A percentile compares a stretch with the other conserved stretches of the same genome.
These are phyloP conservation scores for Botrytis tulipae DNA, from an alignment of 2,329 filamentous ascomycete species.

Conservation along the genomic window DNA sequence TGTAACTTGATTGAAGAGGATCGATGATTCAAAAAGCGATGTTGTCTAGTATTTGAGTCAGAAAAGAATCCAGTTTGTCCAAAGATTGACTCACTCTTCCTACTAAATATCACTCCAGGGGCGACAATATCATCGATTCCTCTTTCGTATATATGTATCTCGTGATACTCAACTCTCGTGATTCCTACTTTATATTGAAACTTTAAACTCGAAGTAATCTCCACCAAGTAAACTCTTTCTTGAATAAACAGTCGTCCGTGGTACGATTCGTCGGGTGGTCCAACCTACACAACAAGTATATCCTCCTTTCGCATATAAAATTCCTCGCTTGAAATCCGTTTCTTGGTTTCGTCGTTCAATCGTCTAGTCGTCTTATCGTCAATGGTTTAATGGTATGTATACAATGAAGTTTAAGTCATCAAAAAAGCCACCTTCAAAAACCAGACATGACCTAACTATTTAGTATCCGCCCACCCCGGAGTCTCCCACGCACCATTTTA, in stretches of 20 bases:
- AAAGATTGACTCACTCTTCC: slow-evolving; percentile 3
- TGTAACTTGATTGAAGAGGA: not conserved
- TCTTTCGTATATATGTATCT: not conserved
- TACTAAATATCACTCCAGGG: not conserved
- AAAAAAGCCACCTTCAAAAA: not conserved
- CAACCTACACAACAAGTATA: not conserved
- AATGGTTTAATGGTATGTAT: not conserved
- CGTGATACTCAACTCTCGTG: not conserved
- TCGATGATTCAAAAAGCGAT: not conserved
- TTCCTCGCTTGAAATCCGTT: not conserved
- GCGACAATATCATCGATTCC: not conserved
- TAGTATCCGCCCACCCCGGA: slow-evolving; percentile 4
- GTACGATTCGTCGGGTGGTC: not conserved
- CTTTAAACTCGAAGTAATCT: not conserved
- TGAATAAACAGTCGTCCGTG: not conserved
- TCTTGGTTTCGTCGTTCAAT: not conserved
- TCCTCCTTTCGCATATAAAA: not conserved
- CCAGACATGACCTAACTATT: not conserved
- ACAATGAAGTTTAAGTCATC: not conserved
- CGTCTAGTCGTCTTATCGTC: not conserved
- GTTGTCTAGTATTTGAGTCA: slow-evolving; percentile 2
- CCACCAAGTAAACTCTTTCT: not conserved
- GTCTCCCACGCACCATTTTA: not conserved
- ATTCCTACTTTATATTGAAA: not conserved
- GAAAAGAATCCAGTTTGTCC: not conserved